Conservation (phyloP, 2,329 filamentous ascomycete species). For the Trichoderma sp. region DNA sequence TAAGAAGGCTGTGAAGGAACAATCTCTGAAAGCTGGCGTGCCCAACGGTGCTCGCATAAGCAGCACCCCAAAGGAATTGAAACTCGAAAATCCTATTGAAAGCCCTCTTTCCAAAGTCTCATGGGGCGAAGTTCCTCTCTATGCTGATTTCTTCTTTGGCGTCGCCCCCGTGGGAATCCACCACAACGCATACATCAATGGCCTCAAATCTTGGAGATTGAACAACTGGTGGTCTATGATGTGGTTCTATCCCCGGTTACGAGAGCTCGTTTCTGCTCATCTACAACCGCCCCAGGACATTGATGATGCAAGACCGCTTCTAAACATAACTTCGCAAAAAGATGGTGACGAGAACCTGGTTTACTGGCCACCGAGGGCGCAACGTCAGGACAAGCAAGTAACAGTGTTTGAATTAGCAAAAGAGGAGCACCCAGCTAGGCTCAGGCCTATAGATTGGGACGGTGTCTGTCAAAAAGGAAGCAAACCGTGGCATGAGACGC, state of each 20-base stretch:
- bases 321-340: not conserved
- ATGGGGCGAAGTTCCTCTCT: constrained; percentile 1
- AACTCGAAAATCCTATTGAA: not conserved
- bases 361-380: not conserved
- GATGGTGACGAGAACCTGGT: not conserved
- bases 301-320: not conserved
- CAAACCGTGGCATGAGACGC: not conserved
- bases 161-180: constrained; percentile 6
- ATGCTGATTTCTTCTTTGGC: not conserved
- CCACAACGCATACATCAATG: constrained; percentile 12
- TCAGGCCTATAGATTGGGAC: not conserved
- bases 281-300: not conserved
- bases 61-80: not conserved
- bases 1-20: constrained; percentile 22
- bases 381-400: not conserved
- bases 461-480: constrained; percentile 1
- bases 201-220: not conserved
- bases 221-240: not conserved
- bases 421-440: not conserved
- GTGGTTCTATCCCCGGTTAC: constrained; percentile 2
- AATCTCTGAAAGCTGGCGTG: constrained; percentile 26
- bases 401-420: not conserved
- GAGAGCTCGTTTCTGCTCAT: not conserved
- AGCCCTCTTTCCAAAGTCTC: not conserved
- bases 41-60: not conserved